Evolutionary conservation across 2,329 filamentous ascomycete species (phyloP), one percentile per base, ranked within the genome.

Genomic region (Botrytis hyacinthi): DNA sequence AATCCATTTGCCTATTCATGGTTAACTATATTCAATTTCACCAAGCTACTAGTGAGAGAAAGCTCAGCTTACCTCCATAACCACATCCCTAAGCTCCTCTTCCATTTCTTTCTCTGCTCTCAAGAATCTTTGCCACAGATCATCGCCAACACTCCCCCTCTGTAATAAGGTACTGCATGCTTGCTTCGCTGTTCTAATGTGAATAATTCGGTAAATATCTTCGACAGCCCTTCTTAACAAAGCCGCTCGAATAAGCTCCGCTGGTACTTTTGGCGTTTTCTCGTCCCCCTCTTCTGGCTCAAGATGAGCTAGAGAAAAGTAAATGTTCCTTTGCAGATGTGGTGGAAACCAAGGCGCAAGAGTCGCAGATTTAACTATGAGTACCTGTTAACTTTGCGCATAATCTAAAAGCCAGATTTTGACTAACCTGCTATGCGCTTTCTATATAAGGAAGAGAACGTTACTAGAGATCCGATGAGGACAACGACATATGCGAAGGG

Each of bases 71-170:
- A 97, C 94, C 90, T 98, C 95, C 79, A 91, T 89, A 48, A 98
- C 94, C 37, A 98, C 95, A 83, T 99, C 96, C 79, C 93, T 90
- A 75, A 99, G 87, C 84, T 99, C 96, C 78, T 94, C 93, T 84
- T 99, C 95, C 86, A 98, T 97, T 84, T 99, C 96, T 85, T 97
- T 95, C 88, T 99, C 96, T 0, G 95, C 96, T 69, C 94, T 89
- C 83, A 91, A 84, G 83, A 98, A 97, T 57, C 95, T 88, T 85
- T 98, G 93, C 92, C 94, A 97, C 78, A 99, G 84, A 82, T 99
- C 96, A 82, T 99, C 96, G 22, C 96, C 95, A 2, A 99, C 94
- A 80, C 94, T 97, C 67, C 96, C 96, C 76, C 94, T 88, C 83
- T 97, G 94, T 78, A 98, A 84, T 77, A 99, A 85, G 37, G 91